Evolutionary conservation across 202 grass and related monocot species (phyloP).

Genomic region (Carex sylvatica): DNA sequence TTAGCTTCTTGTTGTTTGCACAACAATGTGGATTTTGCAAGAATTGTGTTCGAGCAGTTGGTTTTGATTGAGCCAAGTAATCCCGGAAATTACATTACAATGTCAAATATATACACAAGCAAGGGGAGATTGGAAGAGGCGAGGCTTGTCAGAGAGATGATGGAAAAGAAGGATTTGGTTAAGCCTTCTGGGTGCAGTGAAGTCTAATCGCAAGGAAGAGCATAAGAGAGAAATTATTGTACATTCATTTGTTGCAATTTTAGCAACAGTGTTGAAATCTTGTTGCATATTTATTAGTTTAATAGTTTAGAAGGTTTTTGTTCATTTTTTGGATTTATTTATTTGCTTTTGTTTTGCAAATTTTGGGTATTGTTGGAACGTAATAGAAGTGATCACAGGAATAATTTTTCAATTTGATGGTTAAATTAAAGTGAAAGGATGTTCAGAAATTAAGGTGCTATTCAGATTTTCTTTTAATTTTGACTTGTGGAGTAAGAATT

Average conservation of each 20-base stretch:
- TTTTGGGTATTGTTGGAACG: not conserved
- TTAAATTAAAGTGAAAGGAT: slow-evolving; percentile 1
- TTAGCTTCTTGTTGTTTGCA: slow-evolving; percentile 49
- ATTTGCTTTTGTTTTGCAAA: not conserved
- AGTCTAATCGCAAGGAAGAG: not conserved
- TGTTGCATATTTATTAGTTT: not conserved
- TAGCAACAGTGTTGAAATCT: not conserved
- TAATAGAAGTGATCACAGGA: not conserved
- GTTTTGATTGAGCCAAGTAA: slow-evolving; percentile 60
- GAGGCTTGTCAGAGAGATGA: slow-evolving; percentile 50
- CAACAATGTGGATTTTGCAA: slow-evolving; percentile 58
- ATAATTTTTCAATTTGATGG: not conserved
- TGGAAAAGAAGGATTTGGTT: slow-evolving; percentile 40
- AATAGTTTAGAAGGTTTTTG: not conserved
- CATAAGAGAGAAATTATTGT: not conserved
- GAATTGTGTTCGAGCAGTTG: slow-evolving; percentile 54
- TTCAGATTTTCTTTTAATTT: not conserved
- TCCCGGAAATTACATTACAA: slow-evolving; percentile 67
- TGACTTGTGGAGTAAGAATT: not conserved
- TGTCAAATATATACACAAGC: slow-evolving; percentile 70
- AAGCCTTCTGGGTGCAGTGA: slow-evolving; percentile 62
- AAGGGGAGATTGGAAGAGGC: slow-evolving; percentile 58
- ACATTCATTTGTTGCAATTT: slow-evolving; percentile 5
- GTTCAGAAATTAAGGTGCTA: not conserved
- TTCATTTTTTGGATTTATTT: not conserved